Evolutionary conservation across 2,329 filamentous ascomycete species (phyloP).

Genomic region (Aspergillus vadensis): DNA sequence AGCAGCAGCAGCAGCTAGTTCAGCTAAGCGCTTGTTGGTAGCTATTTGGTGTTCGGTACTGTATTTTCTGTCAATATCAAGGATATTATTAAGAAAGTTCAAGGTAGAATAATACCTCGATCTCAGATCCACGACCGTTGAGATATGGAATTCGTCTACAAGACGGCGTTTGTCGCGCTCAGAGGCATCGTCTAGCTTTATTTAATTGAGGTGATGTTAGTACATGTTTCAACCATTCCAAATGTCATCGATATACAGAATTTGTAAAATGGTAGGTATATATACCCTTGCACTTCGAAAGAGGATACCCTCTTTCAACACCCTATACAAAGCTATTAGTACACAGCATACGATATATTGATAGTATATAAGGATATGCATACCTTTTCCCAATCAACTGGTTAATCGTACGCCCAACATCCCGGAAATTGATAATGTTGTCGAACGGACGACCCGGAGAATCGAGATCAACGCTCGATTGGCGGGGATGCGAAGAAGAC

Average conservation of each 20-base stretch:
- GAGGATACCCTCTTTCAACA: conserved; percentile 63
- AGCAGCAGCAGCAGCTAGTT: conserved; percentile 22
- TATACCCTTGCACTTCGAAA: conserved; percentile 68
- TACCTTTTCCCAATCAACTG: conserved; percentile 58
- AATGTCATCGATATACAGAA: no score
- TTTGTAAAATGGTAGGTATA: neutral
- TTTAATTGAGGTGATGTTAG: neutral
- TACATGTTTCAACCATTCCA: neutral
- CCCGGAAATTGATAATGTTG: conserved; percentile 73
- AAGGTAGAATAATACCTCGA: conserved; percentile 60
- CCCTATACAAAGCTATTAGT: conserved; percentile 28
- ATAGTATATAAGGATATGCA: conserved; percentile 13
- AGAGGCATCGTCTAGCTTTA: conserved; percentile 68
- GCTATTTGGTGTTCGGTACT: conserved; percentile 75
- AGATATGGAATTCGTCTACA: conserved; percentile 62
- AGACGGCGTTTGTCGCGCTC: conserved; percentile 63
- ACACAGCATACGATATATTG: neutral
- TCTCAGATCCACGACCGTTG: conserved; percentile 75
- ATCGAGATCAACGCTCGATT: conserved; percentile 36
- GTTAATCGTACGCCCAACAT: conserved; percentile 71
- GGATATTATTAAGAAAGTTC: no score
- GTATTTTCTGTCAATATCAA: conserved; percentile 8
- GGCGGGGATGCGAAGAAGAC: conserved; percentile 18
- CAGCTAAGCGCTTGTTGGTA: conserved; percentile 60
- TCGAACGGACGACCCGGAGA: conserved; percentile 49